phyloP scores from a whole-genome alignment of 2,329 filamentous ascomycete genomes.

The Pestalotiopsis sp. region DNA sequence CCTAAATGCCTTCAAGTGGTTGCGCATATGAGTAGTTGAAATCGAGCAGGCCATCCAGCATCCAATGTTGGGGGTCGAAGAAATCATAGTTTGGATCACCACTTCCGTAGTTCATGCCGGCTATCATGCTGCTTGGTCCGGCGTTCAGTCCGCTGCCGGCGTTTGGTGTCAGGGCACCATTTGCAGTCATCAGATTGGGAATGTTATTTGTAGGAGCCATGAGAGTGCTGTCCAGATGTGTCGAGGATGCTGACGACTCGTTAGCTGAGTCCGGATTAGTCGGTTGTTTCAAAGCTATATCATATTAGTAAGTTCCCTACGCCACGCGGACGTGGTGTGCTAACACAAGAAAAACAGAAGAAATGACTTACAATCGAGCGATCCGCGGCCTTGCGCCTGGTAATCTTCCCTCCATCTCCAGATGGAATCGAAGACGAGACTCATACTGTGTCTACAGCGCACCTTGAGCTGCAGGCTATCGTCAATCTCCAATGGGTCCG shows the following conservation, averaged over 20 bases:
- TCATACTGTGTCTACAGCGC: conserved; percentile 83
- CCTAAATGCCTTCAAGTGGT: conserved; percentile 53
- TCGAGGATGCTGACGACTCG: conserved; percentile 70
- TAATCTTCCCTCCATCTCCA: conserved; percentile 85
- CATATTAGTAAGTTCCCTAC: conserved; percentile 33
- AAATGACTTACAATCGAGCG: conserved; percentile 63
- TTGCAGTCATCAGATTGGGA: conserved; percentile 48
- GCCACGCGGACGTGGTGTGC: conserved; percentile 18
- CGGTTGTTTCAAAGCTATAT: conserved; percentile 75
- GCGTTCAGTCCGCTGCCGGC: conserved; percentile 44
- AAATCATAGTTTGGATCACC: conserved; percentile 76
- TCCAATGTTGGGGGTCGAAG: conserved; percentile 92
- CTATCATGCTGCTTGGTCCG: conserved; percentile 47
- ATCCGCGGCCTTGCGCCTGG: conserved; percentile 68
- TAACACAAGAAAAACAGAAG: conserved; percentile 18
- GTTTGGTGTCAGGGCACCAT: conserved; percentile 54
- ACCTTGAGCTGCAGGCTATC: conserved; percentile 78
- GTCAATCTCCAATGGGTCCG: conserved; percentile 57
- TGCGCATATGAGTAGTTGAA: conserved; percentile 67
- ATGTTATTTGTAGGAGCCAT: conserved; percentile 48
- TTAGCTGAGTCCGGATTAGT: conserved; percentile 80
- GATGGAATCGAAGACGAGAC: conserved; percentile 79
- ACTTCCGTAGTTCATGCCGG: conserved; percentile 51
- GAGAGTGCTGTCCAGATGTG: conserved; percentile 62
- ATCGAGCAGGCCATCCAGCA: conserved; percentile 81